Conservation (phyloP, 2,329 filamentous ascomycete species). For the Hypomyces rosellus region DNA sequence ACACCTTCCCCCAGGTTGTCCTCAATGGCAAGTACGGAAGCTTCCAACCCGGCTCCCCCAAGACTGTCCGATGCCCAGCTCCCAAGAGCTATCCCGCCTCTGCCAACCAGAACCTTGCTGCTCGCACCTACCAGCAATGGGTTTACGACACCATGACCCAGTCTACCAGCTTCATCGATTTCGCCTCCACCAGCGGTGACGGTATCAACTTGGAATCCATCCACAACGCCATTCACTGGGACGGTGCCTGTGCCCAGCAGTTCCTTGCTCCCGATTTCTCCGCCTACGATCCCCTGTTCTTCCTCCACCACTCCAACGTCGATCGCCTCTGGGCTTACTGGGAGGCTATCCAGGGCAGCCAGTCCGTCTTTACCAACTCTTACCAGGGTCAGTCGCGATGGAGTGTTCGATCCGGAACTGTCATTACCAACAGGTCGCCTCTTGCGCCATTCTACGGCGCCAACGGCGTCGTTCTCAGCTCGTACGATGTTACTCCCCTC, state of each 20-base stretch:
- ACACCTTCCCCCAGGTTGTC: constrained; percentile 38
- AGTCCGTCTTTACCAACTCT: constrained; percentile 28
- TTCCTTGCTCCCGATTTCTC: constrained; percentile 35
- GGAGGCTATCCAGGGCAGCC: constrained; percentile 36
- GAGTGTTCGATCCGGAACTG: constrained; percentile 33
- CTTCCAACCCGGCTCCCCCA: constrained; percentile 23
- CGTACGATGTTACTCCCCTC: constrained; percentile 26
- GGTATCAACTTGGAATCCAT: constrained; percentile 38
- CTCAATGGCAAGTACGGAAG: constrained; percentile 33
- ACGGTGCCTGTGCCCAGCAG: constrained; percentile 33
- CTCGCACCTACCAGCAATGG: constrained; percentile 31
- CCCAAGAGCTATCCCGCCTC: constrained; percentile 32
- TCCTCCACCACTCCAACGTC: constrained; percentile 51
- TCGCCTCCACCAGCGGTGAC: constrained; percentile 27
- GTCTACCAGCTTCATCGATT: constrained; percentile 28
- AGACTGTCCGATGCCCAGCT: constrained; percentile 35
- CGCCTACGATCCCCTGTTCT: constrained; percentile 43
- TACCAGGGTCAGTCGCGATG: constrained; percentile 32
- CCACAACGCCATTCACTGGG: constrained; percentile 38
- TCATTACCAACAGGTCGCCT: constrained; percentile 37
- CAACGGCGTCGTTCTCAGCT: constrained; percentile 37
- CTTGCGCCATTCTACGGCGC: constrained; percentile 45
- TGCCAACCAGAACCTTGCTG: constrained; percentile 30
- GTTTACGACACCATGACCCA: constrained; percentile 37
- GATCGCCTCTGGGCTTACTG: constrained; percentile 58